Percentiles rank a stretch among this genome's conserved stretches.
Conservation (phyloP, 768 basidiomycete species). For the Amyloporia xantha region DNA sequence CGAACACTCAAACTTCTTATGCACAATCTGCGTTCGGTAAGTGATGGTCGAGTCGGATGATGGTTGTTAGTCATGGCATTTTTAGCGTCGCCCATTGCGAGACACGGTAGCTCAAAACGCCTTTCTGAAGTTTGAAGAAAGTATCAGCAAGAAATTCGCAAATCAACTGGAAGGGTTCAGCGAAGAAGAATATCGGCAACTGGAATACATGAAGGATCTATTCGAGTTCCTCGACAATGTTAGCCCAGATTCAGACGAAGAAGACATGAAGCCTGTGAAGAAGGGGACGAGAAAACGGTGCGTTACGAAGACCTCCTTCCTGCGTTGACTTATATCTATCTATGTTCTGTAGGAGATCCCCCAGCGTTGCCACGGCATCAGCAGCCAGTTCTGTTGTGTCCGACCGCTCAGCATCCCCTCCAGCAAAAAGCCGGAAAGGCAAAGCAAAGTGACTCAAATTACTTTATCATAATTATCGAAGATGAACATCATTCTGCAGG, state of each 20-base stretch:
- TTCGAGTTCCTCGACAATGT: conserved; percentile 72
- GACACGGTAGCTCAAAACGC: conserved; percentile 63
- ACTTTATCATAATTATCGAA: conserved; percentile 26
- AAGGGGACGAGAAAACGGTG: conserved; percentile 44
- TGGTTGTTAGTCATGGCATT: not conserved
- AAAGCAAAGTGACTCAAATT: conserved; percentile 30
- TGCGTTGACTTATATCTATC: conserved; percentile 5
- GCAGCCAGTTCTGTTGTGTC: conserved; percentile 31
- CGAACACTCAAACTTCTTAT: conserved; percentile 56
- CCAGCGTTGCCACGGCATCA: conserved; percentile 43
- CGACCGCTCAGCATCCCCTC: conserved; percentile 14
- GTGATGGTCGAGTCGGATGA: conserved; percentile 13
- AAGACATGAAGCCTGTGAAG: conserved; percentile 31
- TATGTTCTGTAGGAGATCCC: conserved; percentile 65
- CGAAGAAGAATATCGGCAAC: conserved; percentile 62
- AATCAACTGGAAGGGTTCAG: conserved; percentile 64
- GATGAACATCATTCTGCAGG: conserved; percentile 26
- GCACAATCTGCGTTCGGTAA: conserved; percentile 49
- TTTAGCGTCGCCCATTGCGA: conserved; percentile 50
- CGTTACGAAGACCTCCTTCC: not conserved
- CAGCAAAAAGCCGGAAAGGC: conserved; percentile 13
- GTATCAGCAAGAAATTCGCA: conserved; percentile 65
- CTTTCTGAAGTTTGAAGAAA: conserved; percentile 59
- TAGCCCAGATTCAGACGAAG: conserved; percentile 56
- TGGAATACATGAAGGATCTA: conserved; percentile 47